phyloP scores from a whole-genome alignment of 1,284 basidiomycete genomes.

The Pseudozyma sp. region DNA sequence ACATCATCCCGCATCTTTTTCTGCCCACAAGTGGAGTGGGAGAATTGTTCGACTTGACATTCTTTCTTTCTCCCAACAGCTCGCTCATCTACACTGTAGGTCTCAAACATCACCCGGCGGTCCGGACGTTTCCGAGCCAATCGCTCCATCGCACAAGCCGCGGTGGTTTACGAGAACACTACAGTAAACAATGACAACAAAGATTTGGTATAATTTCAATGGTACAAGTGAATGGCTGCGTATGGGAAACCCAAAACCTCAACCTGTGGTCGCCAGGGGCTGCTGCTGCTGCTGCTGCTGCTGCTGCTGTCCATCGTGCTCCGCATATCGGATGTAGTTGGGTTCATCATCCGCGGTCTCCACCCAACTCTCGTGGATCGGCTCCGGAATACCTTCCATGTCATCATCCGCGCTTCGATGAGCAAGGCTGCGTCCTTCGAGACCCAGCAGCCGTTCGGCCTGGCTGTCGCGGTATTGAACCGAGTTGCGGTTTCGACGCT shows the following conservation, averaged over 20 bases:
- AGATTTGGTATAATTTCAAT: too few relatives aligned
- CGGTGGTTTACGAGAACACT: too few relatives aligned
- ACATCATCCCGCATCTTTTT: neutral
- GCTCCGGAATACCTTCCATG: slow-evolving; percentile 32
- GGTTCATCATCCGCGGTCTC: slow-evolving; percentile 1
- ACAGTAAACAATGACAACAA: too few relatives aligned
- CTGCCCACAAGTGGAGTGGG: too few relatives aligned
- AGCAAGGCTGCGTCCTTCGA: slow-evolving; percentile 43
- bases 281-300: slow-evolving; percentile 10
- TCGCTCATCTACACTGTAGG: too few relatives aligned
- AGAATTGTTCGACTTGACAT: too few relatives aligned
- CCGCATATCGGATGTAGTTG: neutral
- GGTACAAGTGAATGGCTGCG: too few relatives aligned
- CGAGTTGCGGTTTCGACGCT: slow-evolving; percentile 47
- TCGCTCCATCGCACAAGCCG: too few relatives aligned
- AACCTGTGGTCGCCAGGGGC: slow-evolving; percentile 20
- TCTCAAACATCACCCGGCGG: too few relatives aligned
- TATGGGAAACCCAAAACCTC: neutral
- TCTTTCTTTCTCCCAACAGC: too few relatives aligned
- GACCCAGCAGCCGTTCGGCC: slow-evolving; percentile 47
- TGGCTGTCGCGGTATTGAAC: slow-evolving; percentile 43
- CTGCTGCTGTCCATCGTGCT: neutral
- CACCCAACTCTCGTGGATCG: slow-evolving; percentile 15
- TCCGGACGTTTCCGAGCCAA: too few relatives aligned
- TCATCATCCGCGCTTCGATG: slow-evolving; percentile 37